Base-by-base conservation (phyloP, 2,329 filamentous ascomycete genomes). In the Leptodontidium sp. region DNA sequence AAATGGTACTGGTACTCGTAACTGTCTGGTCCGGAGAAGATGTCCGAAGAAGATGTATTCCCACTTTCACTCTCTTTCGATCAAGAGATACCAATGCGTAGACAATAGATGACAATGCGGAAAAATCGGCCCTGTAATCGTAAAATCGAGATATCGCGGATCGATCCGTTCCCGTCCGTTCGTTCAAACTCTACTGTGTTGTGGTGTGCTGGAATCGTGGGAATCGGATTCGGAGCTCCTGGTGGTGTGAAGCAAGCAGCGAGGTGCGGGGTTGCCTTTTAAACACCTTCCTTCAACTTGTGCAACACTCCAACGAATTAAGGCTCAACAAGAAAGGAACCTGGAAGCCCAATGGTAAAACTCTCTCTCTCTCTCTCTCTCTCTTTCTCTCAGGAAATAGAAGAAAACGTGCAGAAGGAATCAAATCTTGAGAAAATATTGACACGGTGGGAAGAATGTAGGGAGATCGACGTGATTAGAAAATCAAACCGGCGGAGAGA, bases 281-380 rank as follows among this genome's bases (percentile, higher is more conserved):
- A 55, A 55, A 9, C 32, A n/a, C 29, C n/a, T 32, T 15, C 50
- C 50, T 55, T 29, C 29, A 55, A 35, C 38, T 35, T 55, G 52
- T 55, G 52, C 52, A 55, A 55, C 52, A 55, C 52, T 35, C 52
- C 52, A 32, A 55, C 26, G 32, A 35, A 32, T 35, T 35, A 32
- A 55, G 26, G 24, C 52, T 55, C 29, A 35, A 35, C 52, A 55
- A 35, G 29, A 55, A 35, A 50, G 17, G 17, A 32, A 21, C 21
- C 21, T 21, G 21, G 21, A 32, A 32, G 29, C 11, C 38, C 38
- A 40, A 40, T 40, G 38, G 38, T 40, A 40, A 40, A 11, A 40
- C 38, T 11, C 38, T 11, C 38, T 11, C 21, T 21, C 21, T n/a
- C n/a, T n/a, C n/a, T n/a, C 8, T 9, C 38, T 40, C 38, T 40